Base-by-base conservation (phyloP, 306 rosid species). In the Quillaja saponaria region DNA sequence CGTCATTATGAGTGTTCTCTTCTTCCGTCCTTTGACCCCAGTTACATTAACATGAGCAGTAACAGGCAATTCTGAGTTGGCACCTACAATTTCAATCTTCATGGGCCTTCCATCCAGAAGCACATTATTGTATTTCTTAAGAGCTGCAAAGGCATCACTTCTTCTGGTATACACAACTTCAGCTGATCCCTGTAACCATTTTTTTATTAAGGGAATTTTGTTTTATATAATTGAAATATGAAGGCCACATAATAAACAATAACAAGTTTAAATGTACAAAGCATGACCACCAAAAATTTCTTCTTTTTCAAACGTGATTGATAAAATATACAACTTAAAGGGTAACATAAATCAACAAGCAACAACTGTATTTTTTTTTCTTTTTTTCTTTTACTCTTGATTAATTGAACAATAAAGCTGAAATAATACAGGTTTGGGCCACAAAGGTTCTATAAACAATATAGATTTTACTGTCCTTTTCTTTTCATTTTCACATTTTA, bases 121-220 rank as follows among this genome's bases (percentile, higher is more conserved):
- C 3, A 92, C 99, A 80, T 87, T 80, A 77, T 92, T 85, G 42
- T 92, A 92, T 34, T 95, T 84, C 70, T 85, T 86, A 53, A 86
- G 79, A 49, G 99, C 99, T 49, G 95, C 91, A 81, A 92, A 92
- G 38, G 96, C 99, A 61, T 89, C 96, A 85, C 96, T 87, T 82
- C 99, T 76, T 68, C 89, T 85, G 16, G 84, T 78, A 50, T 92
- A 92, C 49, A 89, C 95, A 64, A 92, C 96, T 73, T 92, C 99
- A 53, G 99, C 99, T 0, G 99, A 86, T 17, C 99, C 99, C 99
- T 92, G 82, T 25, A 67, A 60, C 40, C 37, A 25, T 25, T 25
- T 25, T 25, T 25, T 25, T 25, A 25, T 25, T 25, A 4, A 25
- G 42, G 21, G 39, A 21, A 19, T 58, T 13, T 39, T 3, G 55